Base-by-base conservation (phyloP, 2,329 filamentous ascomycete species). In the Immersiporthe knoxdaviesiana region DNA sequence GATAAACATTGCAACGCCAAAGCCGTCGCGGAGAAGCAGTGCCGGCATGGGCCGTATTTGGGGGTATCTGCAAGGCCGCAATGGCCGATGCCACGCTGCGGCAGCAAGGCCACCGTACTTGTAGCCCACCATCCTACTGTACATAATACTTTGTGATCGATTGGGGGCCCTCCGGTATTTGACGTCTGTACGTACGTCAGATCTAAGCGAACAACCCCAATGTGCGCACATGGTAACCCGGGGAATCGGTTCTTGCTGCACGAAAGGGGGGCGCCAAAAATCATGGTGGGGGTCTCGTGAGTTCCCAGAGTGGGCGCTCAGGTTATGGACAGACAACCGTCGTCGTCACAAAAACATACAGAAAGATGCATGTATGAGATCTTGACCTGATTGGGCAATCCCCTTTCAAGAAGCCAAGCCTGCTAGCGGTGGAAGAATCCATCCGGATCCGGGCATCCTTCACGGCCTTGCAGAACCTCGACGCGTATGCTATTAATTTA, bases 1-100 rank as follows among this genome's bases (percentile, higher is more conserved):
- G 62, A 64, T 47, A 64, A 64, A 64, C 44, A 50, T 39, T 39
- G 44, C 62, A 52, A 52, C 30, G 14, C 5, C 44, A 64, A 44
- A 63, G 39, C 39, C 39, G 44, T 63, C 30, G 52, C 30, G 62
- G 44, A 54, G 62, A 52, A 37, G 47, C 27, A 64, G 21, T 54
- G 18, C 41, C 47, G 62, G 62, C 62, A 56, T 37, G 32, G 27
- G 44, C 32, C 44, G 47, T 39, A 24, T n/a, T n/a, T n/a, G n/a
- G 21, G 41, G 30, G 27, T 24, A 24, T 30, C 30, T 63, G 39
- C 27, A 35, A 35, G 58, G 32, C 58, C 32, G 21, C n/a, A 39
- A 35, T 4, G 56, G 18, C 58, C 32, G 32, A 60, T 60, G 58
- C 16, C 30, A 37, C 58, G 11, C 58, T 60, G 32, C 58, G 58